Evolutionary conservation across 202 grass and related monocot species (phyloP).

Genomic region (Panicum hallii): DNA sequence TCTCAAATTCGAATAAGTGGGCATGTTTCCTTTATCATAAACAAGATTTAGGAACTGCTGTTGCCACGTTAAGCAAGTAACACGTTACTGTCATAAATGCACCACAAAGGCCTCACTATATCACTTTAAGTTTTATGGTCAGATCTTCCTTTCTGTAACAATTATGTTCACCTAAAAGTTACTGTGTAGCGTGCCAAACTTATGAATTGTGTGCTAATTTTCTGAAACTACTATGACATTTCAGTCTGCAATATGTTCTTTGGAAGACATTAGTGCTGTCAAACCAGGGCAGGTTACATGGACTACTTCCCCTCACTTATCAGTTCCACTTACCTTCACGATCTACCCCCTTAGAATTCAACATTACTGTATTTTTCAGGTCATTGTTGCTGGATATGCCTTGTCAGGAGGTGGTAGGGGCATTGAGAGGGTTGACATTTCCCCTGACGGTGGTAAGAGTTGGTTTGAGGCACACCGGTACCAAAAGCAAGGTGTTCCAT

Average conservation of each 20-base stretch:
- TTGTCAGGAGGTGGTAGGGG: conserved; percentile 69
- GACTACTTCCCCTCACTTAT: neutral
- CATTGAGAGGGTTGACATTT: conserved; percentile 79
- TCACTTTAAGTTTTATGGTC: neutral
- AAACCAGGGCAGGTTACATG: conserved; percentile 35
- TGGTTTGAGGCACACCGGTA: conserved; percentile 62
- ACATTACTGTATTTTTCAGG: neutral
- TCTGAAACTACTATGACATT: neutral
- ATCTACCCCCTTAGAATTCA: neutral
- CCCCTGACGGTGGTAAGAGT: conserved; percentile 64
- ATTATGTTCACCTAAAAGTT: conserved; percentile 7
- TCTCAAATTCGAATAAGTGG: neutral
- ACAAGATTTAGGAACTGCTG: neutral
- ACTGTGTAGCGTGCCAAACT: neutral
- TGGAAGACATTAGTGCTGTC: conserved; percentile 30
- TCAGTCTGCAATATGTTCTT: conserved; percentile 49
- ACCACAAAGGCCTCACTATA: neutral
- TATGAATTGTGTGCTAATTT: neutral
- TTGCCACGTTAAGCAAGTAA: neutral
- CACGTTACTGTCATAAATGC: neutral
- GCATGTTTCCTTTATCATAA: neutral
- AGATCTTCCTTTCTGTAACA: neutral
- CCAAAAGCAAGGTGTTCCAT: conserved; percentile 55
- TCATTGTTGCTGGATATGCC: conserved; percentile 63
- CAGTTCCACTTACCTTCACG: neutral